These are phyloP conservation scores for Oryza punctata DNA, from an alignment of 176 grass and related monocot genomes.

Conservation along the genomic window DNA sequence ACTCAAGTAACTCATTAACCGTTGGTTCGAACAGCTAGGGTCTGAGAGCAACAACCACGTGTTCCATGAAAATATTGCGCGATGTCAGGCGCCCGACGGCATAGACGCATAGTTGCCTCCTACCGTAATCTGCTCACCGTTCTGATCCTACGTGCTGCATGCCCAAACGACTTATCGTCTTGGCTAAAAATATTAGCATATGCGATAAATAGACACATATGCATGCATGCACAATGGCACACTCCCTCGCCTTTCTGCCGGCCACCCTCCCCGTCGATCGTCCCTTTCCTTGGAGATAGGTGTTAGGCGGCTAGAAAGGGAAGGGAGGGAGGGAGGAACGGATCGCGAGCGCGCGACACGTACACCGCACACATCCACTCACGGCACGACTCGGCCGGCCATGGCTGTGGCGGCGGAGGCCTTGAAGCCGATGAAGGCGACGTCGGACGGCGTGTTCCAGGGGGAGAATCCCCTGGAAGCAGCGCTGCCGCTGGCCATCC, in stretches of 20 bases:
- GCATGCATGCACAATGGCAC: neutral
- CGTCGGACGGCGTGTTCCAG: conserved; percentile 53
- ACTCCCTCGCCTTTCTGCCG: neutral
- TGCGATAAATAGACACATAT: conserved; percentile 4
- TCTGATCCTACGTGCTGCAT: too few relatives aligned
- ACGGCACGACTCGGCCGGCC: neutral
- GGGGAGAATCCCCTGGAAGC: conserved; percentile 46
- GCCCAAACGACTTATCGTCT: too few relatives aligned
- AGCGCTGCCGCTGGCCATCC: conserved; percentile 56
- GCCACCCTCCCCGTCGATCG: too few relatives aligned
- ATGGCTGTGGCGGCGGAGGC: neutral
- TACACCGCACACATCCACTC: neutral
- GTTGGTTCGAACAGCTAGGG: too few relatives aligned
- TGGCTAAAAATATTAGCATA: conserved; percentile 18
- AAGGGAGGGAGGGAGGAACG: neutral
- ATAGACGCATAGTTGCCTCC: too few relatives aligned
- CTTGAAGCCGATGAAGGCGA: conserved; percentile 49
- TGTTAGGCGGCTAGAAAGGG: neutral
- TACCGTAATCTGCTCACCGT: too few relatives aligned
- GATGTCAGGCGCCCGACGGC: too few relatives aligned
- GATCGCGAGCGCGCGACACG: neutral
- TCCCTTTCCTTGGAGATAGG: neutral
- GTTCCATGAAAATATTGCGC: too few relatives aligned
- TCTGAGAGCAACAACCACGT: too few relatives aligned
- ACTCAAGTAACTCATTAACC: too few relatives aligned